A percentile compares a stretch with the other conserved stretches of the same genome.
Evolutionary conservation across 1,284 basidiomycete species (phyloP).

Genomic region (Exobasidium cylindrosporum): DNA sequence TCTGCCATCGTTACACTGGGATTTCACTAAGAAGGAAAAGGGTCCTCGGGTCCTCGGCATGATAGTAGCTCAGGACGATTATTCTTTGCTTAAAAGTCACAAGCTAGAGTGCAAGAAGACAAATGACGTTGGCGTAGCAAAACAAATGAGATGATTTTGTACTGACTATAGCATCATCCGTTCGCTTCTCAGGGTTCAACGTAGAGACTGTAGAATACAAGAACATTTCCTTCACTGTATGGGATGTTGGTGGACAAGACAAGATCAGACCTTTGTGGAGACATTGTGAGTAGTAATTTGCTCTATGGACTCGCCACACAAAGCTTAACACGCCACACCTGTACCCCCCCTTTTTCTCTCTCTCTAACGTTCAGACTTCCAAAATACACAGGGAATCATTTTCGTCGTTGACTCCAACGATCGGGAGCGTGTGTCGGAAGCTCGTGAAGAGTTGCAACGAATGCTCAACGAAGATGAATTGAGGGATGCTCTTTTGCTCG

Average conservation of each 20-base stretch:
- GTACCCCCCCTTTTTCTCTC: not conserved
- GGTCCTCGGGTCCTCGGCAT: too few relatives aligned
- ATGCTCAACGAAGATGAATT: slow-evolving; percentile 97
- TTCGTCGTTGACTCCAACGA: slow-evolving; percentile 75
- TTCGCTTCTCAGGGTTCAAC: slow-evolving; percentile 57
- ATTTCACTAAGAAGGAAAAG: too few relatives aligned
- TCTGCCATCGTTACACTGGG: too few relatives aligned
- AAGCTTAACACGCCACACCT: not conserved
- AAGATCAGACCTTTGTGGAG: slow-evolving; percentile 69
- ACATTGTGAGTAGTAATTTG: slow-evolving; percentile 71
- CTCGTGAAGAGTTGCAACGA: slow-evolving; percentile 89
- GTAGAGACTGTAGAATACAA: slow-evolving; percentile 99
- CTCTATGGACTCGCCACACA: not conserved
- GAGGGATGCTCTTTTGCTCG: slow-evolving; percentile 92
- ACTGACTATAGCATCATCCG: not conserved
- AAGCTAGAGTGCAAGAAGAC: too few relatives aligned
- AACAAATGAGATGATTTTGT: not conserved
- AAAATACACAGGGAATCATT: slow-evolving; percentile 62
- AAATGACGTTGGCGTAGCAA: slow-evolving; percentile 6
- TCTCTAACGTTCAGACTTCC: slow-evolving; percentile 10
- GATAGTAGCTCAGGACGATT: too few relatives aligned
- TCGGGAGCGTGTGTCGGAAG: slow-evolving; percentile 91
- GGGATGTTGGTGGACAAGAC: slow-evolving; percentile 86
- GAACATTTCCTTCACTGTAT: slow-evolving; percentile 99
- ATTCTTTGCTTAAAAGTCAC: too few relatives aligned